phyloP scores from a whole-genome alignment of 257 asterid species.

The Plectranthus barbatus region DNA sequence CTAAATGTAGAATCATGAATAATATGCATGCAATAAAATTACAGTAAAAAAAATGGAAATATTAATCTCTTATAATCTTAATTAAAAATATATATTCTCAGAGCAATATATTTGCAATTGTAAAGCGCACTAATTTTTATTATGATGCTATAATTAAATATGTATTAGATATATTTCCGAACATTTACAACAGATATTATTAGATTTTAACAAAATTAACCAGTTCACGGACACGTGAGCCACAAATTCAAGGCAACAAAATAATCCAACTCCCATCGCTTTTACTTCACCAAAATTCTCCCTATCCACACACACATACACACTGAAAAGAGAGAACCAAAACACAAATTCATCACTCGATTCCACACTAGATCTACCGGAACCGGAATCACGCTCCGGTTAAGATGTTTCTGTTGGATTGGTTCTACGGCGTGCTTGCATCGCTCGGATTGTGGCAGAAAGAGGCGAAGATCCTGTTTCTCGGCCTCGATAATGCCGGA shows the following conservation, averaged over 20 bases:
- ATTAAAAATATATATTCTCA: too few species aligned
- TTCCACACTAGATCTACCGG: conserved; percentile 18
- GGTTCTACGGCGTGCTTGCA: conserved; percentile 48
- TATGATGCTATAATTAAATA: too few species aligned
- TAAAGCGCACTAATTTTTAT: too few species aligned
- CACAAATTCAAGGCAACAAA: conserved; percentile 13
- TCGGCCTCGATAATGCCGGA: conserved; percentile 48
- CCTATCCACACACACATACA: conserved; percentile 1
- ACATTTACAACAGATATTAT: not conserved
- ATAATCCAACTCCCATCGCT: not conserved
- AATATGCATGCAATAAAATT: too few species aligned
- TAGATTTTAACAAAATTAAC: not conserved
- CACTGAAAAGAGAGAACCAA: not conserved
- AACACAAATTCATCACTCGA: not conserved
- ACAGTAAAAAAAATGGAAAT: too few species aligned
- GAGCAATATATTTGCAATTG: too few species aligned
- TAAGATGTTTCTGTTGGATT: conserved; percentile 36
- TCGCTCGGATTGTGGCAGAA: conserved; percentile 46
- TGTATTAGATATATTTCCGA: not conserved
- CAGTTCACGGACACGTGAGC: conserved; percentile 7
- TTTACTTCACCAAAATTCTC: conserved; percentile 22
- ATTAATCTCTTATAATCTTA: too few species aligned
- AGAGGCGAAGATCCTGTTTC: conserved; percentile 43
- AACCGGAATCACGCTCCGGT: not conserved
- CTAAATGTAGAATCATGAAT: too few species aligned